Evolutionary conservation across 371 early-diverging fungal species (phyloP), one percentile per base, ranked within the genome.

Genomic region (Vairimorpha ceranae): DNA sequence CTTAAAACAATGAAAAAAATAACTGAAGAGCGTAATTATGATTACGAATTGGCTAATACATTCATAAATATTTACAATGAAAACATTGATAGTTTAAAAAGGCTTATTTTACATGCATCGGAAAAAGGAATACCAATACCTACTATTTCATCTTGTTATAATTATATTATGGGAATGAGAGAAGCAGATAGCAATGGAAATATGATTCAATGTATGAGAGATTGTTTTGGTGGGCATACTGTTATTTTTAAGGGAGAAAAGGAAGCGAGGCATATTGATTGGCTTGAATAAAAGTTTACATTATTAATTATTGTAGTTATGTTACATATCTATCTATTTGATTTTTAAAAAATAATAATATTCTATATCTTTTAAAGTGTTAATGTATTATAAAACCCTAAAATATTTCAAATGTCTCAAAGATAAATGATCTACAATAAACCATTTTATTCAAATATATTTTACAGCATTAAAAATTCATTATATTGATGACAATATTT

Each of bases 141-240:
- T 21, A 90, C 90, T 65, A 83, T 93, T 36, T 86, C 90, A 74
- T 89, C 94, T 41, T 94, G 94, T 52, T 85, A 96, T 76, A 86
- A 89, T 83, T 95, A 94, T 88, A 65, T 82, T n/a, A 68, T 80
- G 46, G 94, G 94, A 63, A 91, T 93, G 86, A 89, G 93, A 79
- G 86, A 88, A 74, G 90, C 87, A 56, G 85, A 86, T 27, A 86
- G 92, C 27, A 92, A 93, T 41, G 97, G 95, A 75, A 94, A 92
- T 89, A 85, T 96, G 80, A 86, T 97, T 59, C 97, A 96, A 86
- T 87, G 87, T 8, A 90, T 93, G 87, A 89, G 96, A 85, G 96
- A 97, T 84, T 94, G 91, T 89, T 97, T 97, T 87, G 96, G 91
- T 58, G 93, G 93, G 25, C 97, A 97, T 88, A 93, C 85, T 17